Evolutionary conservation across 306 rosid genomes (phyloP).

Genomic region (Malus domestica): ASM211411v1 NC_041790.1:33030001-33030500

Average conservation of each 20-base stretch:
- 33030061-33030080: background rate
- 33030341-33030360: too few species aligned
- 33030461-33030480: background rate
- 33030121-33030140: background rate
- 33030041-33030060: background rate
- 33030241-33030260: background rate
- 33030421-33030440: background rate
- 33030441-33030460: background rate
- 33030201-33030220: background rate
- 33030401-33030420: background rate
- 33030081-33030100: background rate
- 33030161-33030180: background rate
- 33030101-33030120: background rate
- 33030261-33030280: background rate
- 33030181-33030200: background rate
- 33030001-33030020: background rate
- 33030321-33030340: too few species aligned
- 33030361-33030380: background rate
- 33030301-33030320: too few species aligned
- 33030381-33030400: background rate
- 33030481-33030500: background rate
- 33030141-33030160: background rate
- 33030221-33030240: background rate
- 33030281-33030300: too few species aligned
- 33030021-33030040: background rate